Evolutionary conservation across 257 asterid species (phyloP).

Genomic region (Lithospermum erythrorhizon): DNA sequence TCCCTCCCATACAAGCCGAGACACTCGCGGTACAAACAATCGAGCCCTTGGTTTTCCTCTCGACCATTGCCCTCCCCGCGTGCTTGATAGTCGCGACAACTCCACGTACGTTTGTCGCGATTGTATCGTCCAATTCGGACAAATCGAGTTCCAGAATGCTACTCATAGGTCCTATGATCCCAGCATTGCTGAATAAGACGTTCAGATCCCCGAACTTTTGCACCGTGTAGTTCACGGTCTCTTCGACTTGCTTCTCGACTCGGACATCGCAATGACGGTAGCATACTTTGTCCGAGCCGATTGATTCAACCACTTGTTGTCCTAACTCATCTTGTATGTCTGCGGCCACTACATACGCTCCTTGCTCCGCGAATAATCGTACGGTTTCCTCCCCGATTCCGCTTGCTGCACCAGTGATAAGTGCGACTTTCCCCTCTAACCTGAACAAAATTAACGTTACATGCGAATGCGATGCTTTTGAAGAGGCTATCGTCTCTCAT

Average conservation of each 20-base stretch:
- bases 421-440: slow-evolving; percentile 61
- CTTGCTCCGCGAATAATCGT: slow-evolving; percentile 37
- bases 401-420: slow-evolving; percentile 70
- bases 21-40: slow-evolving; percentile 57
- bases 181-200: slow-evolving; percentile 59
- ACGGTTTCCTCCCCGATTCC: slow-evolving; percentile 60
- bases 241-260: slow-evolving; percentile 45
- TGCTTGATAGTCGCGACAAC: slow-evolving; percentile 55
- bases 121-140: slow-evolving; percentile 22
- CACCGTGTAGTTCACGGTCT: slow-evolving; percentile 28
- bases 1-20: slow-evolving; percentile 41
- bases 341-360: slow-evolving; percentile 44
- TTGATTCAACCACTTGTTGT: slow-evolving; percentile 15
- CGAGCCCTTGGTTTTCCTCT: slow-evolving; percentile 29
- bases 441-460: slow-evolving; percentile 8
- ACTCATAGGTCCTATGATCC: slow-evolving; percentile 25
- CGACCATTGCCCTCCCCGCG: slow-evolving; percentile 58
- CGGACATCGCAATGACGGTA: slow-evolving; percentile 52
- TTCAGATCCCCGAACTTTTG: slow-evolving; percentile 31
- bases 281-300: slow-evolving; percentile 27
- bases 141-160: slow-evolving; percentile 42
- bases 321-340: slow-evolving; percentile 54
- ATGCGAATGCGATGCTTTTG: too few relatives aligned
- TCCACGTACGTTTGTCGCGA: slow-evolving; percentile 44
- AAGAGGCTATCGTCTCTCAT: too few relatives aligned